Evolutionary conservation across 2,329 filamentous ascomycete genomes (phyloP).

Genomic region (Cladosporium sp.): DNA sequence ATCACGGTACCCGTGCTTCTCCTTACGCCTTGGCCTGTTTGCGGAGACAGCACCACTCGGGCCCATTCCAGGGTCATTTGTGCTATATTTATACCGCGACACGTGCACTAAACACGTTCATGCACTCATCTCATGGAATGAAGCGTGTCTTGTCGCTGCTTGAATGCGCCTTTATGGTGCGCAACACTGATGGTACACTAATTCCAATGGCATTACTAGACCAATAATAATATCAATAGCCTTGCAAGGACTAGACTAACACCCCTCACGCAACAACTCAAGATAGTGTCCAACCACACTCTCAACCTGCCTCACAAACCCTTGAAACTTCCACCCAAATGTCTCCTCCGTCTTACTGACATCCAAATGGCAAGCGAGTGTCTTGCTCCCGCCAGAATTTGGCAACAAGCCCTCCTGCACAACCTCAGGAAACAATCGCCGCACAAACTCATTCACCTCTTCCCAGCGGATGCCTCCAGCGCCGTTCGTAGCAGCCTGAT

Average conservation of each 20-base stretch:
- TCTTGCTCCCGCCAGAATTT: background rate
- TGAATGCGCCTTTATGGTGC: background rate
- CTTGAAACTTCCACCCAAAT: background rate
- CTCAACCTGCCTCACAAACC: background rate
- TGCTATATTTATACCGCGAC: background rate
- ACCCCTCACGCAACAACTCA: background rate
- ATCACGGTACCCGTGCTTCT: background rate
- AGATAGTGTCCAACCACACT: background rate
- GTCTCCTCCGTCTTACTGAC: background rate
- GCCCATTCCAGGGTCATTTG: background rate
- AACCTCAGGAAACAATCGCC: no score
- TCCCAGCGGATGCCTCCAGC: no score
- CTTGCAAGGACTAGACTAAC: background rate
- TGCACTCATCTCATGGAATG: background rate
- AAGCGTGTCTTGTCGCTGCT: background rate
- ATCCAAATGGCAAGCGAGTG: background rate
- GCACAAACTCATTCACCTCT: no score
- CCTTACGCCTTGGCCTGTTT: conserved; percentile 4
- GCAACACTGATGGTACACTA: background rate
- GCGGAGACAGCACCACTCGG: conserved; percentile 2
- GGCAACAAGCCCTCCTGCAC: no score
- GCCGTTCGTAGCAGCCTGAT: no score
- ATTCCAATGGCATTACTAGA: background rate
- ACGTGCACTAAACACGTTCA: background rate
- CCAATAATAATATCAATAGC: background rate